phyloP scores from a whole-genome alignment of 192 early-diverging fungal species.

The Mortierella claussenii region DNA sequence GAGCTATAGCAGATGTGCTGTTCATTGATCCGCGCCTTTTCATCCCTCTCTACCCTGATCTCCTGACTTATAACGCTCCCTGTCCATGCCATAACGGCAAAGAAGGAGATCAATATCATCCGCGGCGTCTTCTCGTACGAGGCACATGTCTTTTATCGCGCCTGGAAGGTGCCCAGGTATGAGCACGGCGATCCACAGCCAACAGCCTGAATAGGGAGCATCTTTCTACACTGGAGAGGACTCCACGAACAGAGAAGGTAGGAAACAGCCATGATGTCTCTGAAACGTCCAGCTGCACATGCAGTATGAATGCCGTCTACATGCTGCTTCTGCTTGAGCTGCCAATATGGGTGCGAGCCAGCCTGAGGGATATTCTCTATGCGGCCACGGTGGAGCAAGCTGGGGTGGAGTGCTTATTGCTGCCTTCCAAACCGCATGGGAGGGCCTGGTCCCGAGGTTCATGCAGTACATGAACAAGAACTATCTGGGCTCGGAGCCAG shows the following conservation, averaged over 20 bases:
- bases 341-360: not conserved
- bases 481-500: constrained; percentile 5
- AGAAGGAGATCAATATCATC: constrained; percentile 20
- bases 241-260: no score
- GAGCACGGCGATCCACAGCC: not conserved
- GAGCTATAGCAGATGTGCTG: no score
- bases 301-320: no score
- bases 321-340: not conserved
- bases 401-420: not conserved
- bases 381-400: not conserved
- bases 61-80: no score
- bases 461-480: constrained; percentile 17
- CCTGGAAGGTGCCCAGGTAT: constrained; percentile 18
- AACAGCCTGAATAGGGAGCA: not conserved
- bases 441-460: not conserved
- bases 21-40: no score
- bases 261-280: not conserved
- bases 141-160: constrained; percentile 6
- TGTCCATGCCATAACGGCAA: constrained; percentile 3
- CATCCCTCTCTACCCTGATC: no score
- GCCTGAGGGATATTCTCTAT: constrained; percentile 8
- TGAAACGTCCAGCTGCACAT: no score
- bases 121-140: not conserved
- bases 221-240: not conserved
- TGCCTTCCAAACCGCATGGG: not conserved